Evolutionary conservation across 371 early-diverging fungal species (phyloP), one percentile per base, ranked within the genome.

Genomic region (Mucor velutinosus): DNA sequence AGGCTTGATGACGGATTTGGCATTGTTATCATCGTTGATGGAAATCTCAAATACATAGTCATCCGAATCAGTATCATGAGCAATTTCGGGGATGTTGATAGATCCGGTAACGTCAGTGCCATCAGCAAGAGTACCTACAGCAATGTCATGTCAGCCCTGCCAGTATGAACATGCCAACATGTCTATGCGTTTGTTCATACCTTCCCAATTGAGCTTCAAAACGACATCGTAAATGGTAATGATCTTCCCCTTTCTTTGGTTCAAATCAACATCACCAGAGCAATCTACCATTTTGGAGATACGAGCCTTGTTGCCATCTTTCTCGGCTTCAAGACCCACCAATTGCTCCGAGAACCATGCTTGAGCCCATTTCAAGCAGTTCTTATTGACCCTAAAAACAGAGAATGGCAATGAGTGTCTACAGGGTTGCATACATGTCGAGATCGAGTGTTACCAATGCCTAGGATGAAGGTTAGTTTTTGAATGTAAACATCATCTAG

Each of bases 81-180:
- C 94, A 47, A 94, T 90, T 76, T 98, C 98, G 21, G 97, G 97
- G 51, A 98, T 86, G 19, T 81, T 76, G 72, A 97, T 90, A 63
- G 84, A 88, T 7, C 98, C 98, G 15, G 82, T 74, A 7, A 88
- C 92, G 39, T 78, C 80, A 15, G 80, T 89, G 23, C 90, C 97
- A 71, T 88, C 88, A 29, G 83, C 72, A 43, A 81, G 73, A 49
- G 76, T 78, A 39, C 90, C 91, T 91, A 69, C 4, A 47, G 30
- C 6, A 15, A 25, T 19, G 19, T 45, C 43, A 59, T 41, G 29
- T 29, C 17, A 53, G 29, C 11, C 6, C 32, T 33, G 11, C 15
- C 17, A 33, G 30, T 19, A 12, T 33, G 7, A 11, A 6, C 5
- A 19, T 33, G 30, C 14, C 56, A 19, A 56, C 25, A 27, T 53